Evolutionary conservation across 352 stramenopile genomes (phyloP).

Genomic region (Globisporangium polare): DNA sequence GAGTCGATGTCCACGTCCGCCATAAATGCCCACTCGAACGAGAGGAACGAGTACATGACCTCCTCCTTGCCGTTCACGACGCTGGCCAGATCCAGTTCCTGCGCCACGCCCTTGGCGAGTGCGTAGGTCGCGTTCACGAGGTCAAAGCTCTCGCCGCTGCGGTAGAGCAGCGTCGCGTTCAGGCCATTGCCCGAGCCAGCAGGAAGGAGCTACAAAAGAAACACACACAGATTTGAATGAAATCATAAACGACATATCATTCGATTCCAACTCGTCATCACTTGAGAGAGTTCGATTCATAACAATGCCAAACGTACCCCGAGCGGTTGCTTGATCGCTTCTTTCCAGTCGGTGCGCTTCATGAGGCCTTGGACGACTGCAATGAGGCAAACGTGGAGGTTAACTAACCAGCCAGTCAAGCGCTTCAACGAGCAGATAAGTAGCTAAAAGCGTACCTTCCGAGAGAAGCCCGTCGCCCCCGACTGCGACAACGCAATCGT

Average conservation of each 20-base stretch:
- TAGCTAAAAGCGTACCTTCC: slow-evolving; percentile 46
- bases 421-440: background rate
- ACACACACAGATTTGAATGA: background rate
- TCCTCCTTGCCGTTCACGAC: slow-evolving; percentile 43
- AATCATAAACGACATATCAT: background rate
- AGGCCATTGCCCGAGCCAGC: slow-evolving; percentile 68
- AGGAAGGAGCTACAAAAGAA: slow-evolving; percentile 32
- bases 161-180: slow-evolving; percentile 43
- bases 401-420: background rate
- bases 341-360: slow-evolving; percentile 49
- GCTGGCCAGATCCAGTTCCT: slow-evolving; percentile 58
- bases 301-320: slow-evolving; percentile 28
- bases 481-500: slow-evolving; percentile 63
- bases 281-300: background rate
- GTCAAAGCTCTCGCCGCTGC: slow-evolving; percentile 42
- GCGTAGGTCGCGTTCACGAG: slow-evolving; percentile 56
- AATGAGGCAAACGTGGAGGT: background rate
- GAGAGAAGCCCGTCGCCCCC: slow-evolving; percentile 67
- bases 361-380: slow-evolving; percentile 75
- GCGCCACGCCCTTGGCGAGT: slow-evolving; percentile 55
- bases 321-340: slow-evolving; percentile 49
- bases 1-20: slow-evolving; percentile 76
- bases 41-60: slow-evolving; percentile 76
- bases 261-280: background rate
- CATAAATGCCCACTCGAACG: slow-evolving; percentile 80